Conservation (phyloP, 2,329 filamentous ascomycete species). For the Venturia aucupariae region DNA sequence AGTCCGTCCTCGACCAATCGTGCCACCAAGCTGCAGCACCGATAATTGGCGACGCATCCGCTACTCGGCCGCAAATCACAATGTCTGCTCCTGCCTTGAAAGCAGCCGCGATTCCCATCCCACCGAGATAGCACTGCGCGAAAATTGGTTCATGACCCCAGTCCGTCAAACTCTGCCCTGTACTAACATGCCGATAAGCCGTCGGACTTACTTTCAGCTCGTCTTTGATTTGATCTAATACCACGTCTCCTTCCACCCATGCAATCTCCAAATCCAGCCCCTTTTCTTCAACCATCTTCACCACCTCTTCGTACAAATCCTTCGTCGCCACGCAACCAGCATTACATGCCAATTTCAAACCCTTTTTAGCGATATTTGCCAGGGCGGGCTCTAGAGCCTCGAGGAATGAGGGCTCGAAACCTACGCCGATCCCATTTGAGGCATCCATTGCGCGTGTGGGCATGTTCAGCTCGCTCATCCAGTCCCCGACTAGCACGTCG, state of each 20-base stretch:
- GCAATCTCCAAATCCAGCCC: constrained; percentile 10
- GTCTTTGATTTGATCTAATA: constrained; percentile 3
- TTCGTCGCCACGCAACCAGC: constrained; percentile 12
- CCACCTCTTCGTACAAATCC: constrained; percentile 7
- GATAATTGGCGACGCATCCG: constrained; percentile 22
- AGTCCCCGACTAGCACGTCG: constrained; percentile 22
- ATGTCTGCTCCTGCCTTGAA: constrained; percentile 23
- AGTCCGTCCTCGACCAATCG: constrained; percentile 40
- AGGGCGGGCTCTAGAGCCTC: constrained; percentile 11
- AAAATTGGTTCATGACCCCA: too few relatives aligned
- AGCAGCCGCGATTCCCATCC: constrained; percentile 21
- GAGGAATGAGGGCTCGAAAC: constrained; percentile 18
- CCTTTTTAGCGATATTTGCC: constrained; percentile 4
- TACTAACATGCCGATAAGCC: too few relatives aligned
- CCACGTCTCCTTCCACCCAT: constrained; percentile 12
- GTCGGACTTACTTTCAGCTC: not conserved
- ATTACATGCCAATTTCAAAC: constrained; percentile 13
- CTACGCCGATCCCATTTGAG: constrained; percentile 16
- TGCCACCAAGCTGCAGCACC: constrained; percentile 39
- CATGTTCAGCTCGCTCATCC: constrained; percentile 24
- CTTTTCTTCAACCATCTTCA: constrained; percentile 13
- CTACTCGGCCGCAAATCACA: constrained; percentile 25
- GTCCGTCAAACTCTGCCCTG: too few relatives aligned
- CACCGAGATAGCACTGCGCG: not conserved
- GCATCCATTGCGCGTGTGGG: constrained; percentile 24